phyloP scores from a whole-genome alignment of 2,329 filamentous ascomycete species.

The Aureobasidium sp. region DNA sequence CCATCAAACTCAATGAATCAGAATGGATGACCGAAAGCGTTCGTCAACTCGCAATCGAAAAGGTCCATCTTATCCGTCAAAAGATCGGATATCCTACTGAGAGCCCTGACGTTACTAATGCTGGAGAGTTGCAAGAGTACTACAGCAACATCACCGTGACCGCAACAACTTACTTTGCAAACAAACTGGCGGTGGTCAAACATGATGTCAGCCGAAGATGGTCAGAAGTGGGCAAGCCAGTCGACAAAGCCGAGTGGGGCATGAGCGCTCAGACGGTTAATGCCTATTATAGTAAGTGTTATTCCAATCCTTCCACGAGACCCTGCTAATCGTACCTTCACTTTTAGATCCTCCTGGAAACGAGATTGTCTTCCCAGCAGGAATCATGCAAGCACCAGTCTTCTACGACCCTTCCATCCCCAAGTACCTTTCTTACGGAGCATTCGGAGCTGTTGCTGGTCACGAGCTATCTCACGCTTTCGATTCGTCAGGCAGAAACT shows the following conservation, averaged over 20 bases:
- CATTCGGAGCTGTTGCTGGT: constrained; percentile 71
- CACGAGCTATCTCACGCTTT: constrained; percentile 78
- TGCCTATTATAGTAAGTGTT: constrained; percentile 74
- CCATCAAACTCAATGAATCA: constrained; percentile 63
- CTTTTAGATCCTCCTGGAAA: constrained; percentile 70
- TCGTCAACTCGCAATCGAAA: constrained; percentile 65
- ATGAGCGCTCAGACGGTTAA: constrained; percentile 63
- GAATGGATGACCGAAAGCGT: constrained; percentile 73
- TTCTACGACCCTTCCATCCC: constrained; percentile 68
- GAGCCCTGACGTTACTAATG: constrained; percentile 53
- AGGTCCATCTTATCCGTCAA: constrained; percentile 72
- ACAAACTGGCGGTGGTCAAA: constrained; percentile 57
- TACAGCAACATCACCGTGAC: constrained; percentile 62
- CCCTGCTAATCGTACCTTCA: too few relatives aligned
- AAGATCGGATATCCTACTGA: constrained; percentile 75
- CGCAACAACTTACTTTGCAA: constrained; percentile 62
- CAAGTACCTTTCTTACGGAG: constrained; percentile 73
- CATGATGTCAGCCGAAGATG: constrained; percentile 59
- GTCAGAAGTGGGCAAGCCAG: constrained; percentile 65
- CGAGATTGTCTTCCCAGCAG: constrained; percentile 74
- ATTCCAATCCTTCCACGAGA: too few relatives aligned
- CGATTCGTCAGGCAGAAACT: constrained; percentile 71
- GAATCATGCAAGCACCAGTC: constrained; percentile 74
- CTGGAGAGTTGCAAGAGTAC: constrained; percentile 60
- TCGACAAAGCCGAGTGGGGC: constrained; percentile 66